Conservation (phyloP, 768 basidiomycete species). For the Scleroderma bovista region DNA sequence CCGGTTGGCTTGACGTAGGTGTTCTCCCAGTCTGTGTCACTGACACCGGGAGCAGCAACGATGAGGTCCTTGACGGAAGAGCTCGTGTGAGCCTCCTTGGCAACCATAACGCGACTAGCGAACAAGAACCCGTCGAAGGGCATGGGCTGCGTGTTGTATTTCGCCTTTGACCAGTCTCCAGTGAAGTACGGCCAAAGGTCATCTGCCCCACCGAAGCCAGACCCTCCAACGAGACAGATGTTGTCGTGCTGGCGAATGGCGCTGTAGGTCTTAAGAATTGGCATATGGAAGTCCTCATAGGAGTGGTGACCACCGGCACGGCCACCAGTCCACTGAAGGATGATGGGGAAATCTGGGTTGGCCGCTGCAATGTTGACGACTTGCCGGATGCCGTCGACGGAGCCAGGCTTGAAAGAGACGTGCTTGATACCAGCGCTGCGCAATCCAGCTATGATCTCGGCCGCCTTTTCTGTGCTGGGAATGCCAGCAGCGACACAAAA, state of each 20-base stretch:
- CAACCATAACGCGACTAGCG: constrained; percentile 96
- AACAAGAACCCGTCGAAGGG: constrained; percentile 98
- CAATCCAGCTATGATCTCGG: constrained; percentile 88
- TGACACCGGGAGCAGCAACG: constrained; percentile 88
- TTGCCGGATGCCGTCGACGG: constrained; percentile 95
- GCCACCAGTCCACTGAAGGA: constrained; percentile 98
- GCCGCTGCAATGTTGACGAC: constrained; percentile 93
- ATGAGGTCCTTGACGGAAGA: constrained; percentile 95
- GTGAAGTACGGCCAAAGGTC: constrained; percentile 97
- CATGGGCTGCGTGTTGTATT: constrained; percentile 88
- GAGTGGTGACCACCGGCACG: constrained; percentile 98
- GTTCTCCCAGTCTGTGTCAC: constrained; percentile 87
- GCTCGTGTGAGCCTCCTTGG: constrained; percentile 95
- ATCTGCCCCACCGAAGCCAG: constrained; percentile 91
- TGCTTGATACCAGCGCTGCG: constrained; percentile 87
- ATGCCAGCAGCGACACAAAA: constrained; percentile 99
- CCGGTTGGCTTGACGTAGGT: constrained; percentile 94
- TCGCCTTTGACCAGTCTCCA: constrained; percentile 87
- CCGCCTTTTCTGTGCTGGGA: constrained; percentile 93
- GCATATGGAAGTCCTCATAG: constrained; percentile 98
- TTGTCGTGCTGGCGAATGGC: constrained; percentile 86
- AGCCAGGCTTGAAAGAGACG: constrained; percentile 97
- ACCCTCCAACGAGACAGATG: constrained; percentile 87
- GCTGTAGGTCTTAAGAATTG: constrained; percentile 84
- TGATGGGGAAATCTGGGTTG: constrained; percentile 94